These are phyloP conservation scores for Arthrobotrys pseudoclavata DNA, from an alignment of 2,329 filamentous ascomycete genomes.

Conservation along the genomic window DNA sequence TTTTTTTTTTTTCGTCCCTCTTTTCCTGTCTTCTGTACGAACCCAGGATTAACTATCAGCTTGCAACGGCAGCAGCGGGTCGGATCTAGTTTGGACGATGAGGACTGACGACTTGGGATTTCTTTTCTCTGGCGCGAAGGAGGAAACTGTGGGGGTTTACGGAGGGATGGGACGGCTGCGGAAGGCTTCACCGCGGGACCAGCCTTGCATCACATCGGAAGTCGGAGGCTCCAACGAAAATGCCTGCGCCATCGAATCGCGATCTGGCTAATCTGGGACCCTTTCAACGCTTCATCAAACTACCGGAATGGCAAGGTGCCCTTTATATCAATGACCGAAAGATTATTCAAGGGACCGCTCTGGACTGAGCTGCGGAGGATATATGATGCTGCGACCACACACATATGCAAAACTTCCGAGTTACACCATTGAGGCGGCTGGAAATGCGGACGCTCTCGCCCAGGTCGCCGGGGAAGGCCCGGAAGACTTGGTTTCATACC, in stretches of 20 bases:
- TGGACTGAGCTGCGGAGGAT: conserved; percentile 18
- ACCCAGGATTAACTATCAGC: conserved; percentile 28
- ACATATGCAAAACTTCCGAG: conserved; percentile 14
- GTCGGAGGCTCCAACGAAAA: conserved; percentile 47
- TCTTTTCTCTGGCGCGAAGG: conserved; percentile 17
- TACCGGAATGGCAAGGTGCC: conserved; percentile 13
- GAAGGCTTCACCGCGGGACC: conserved; percentile 37
- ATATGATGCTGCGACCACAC: neutral
- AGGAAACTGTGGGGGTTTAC: neutral
- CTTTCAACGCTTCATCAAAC: conserved; percentile 24
- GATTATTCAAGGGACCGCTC: neutral
- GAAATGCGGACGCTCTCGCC: neutral
- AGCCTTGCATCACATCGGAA: conserved; percentile 35
- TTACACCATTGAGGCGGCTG: conserved; percentile 1
- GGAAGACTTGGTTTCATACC: neutral
- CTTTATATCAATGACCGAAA: conserved; percentile 3
- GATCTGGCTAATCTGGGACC: conserved; percentile 26
- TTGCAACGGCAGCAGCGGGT: conserved; percentile 29
- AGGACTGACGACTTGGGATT: conserved; percentile 7
- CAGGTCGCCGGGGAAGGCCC: neutral
- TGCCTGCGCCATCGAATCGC: conserved; percentile 34
- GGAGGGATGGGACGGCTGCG: conserved; percentile 4
- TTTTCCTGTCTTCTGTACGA: conserved; percentile 8
- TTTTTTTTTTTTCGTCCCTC: neutral
- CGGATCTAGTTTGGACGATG: conserved; percentile 25